phyloP scores from a whole-genome alignment of 495 filamentous ascomycete genomes.

The Aspergillus diversus region DNA sequence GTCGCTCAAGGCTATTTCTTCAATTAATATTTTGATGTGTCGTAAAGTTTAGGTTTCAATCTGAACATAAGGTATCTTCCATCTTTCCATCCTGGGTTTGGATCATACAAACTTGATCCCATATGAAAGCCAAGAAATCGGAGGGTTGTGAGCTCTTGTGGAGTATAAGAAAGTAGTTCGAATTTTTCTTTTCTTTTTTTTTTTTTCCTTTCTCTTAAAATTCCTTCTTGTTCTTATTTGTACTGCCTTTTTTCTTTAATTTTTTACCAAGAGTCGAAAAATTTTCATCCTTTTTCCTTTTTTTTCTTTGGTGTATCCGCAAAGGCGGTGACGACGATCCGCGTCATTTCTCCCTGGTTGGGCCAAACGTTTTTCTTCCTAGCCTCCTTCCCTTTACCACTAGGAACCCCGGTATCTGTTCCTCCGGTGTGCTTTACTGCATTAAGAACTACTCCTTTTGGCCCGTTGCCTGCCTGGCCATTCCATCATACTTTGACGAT shows the following conservation, averaged over 20 bases:
- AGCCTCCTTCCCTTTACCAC: conserved; percentile 17
- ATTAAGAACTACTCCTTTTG: conserved; percentile 8
- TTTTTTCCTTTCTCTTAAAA: neutral
- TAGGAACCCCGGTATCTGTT: conserved; percentile 14
- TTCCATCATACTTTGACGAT: conserved; percentile 17
- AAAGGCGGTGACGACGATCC: conserved; percentile 34
- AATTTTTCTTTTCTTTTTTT: neutral
- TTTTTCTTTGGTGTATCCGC: conserved; percentile 9
- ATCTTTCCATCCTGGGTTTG: too few species aligned
- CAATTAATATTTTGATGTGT: too few species aligned
- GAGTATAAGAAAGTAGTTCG: too few species aligned
- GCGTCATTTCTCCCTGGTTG: conserved; percentile 27
- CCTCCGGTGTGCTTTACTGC: conserved; percentile 12
- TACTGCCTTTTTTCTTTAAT: neutral
- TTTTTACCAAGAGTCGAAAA: too few species aligned
- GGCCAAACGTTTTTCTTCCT: conserved; percentile 24
- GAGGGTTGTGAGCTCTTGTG: too few species aligned
- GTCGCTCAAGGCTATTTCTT: too few species aligned
- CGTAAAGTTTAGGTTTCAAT: too few species aligned
- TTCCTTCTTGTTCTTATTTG: neutral
- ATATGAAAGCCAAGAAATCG: too few species aligned
- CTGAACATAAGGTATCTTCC: too few species aligned
- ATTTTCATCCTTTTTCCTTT: conserved; percentile 4
- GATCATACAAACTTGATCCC: too few species aligned
- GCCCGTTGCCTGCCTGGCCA: neutral